phyloP scores from a whole-genome alignment of 2,329 filamentous ascomycete species.

The Cordyceps pruinosa region DNA sequence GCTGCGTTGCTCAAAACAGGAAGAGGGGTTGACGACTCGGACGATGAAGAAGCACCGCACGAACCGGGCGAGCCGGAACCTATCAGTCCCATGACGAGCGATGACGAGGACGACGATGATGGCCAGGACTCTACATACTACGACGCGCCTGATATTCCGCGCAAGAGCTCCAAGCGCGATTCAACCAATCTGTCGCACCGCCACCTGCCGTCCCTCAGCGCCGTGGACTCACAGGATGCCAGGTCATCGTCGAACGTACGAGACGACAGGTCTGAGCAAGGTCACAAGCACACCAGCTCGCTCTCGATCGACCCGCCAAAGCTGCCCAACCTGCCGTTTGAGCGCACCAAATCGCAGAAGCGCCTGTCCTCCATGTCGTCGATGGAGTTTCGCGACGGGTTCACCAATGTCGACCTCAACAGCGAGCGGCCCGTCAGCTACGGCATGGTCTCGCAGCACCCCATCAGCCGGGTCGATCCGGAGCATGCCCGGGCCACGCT shows the following conservation, averaged over 20 bases:
- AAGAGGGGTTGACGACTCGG: slow-evolving; percentile 39
- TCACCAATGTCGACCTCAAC: slow-evolving; percentile 33
- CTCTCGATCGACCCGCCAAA: slow-evolving; percentile 18
- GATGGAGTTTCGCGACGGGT: slow-evolving; percentile 39
- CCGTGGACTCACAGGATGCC: slow-evolving; percentile 17
- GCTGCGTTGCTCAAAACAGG: slow-evolving; percentile 39
- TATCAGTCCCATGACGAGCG: slow-evolving; percentile 27
- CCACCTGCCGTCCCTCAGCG: slow-evolving; percentile 30
- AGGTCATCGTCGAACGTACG: not conserved
- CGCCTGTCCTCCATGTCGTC: slow-evolving; percentile 46
- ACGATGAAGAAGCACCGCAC: slow-evolving; percentile 27
- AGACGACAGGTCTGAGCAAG: slow-evolving; percentile 10
- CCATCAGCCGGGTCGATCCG: slow-evolving; percentile 48
- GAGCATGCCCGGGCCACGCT: slow-evolving; percentile 37
- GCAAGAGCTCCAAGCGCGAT: slow-evolving; percentile 64
- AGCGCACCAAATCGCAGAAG: slow-evolving; percentile 47
- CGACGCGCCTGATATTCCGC: slow-evolving; percentile 53
- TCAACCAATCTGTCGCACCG: slow-evolving; percentile 30
- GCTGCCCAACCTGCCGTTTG: slow-evolving; percentile 46
- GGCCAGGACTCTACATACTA: slow-evolving; percentile 21
- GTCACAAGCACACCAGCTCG: slow-evolving; percentile 16
- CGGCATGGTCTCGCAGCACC: slow-evolving; percentile 52
- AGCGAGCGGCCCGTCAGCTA: slow-evolving; percentile 47
- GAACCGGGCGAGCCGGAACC: slow-evolving; percentile 21
- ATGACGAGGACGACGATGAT: slow-evolving; percentile 33